Conservation (phyloP, 2,329 filamentous ascomycete species). For the Colletotrichum spinosum region DNA sequence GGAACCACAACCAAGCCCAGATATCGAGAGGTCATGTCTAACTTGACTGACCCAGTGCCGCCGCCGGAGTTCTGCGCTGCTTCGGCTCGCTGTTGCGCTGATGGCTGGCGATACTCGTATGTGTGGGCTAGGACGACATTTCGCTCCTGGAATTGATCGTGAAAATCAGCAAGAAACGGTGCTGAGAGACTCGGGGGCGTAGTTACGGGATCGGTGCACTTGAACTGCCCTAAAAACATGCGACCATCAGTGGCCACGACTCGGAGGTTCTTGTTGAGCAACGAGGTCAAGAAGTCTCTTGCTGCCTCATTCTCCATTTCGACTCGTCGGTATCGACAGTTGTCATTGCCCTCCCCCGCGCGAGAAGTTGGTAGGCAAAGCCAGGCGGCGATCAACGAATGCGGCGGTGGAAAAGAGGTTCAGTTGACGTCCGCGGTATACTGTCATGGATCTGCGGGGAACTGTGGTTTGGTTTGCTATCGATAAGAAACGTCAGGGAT, state of each 20-base stretch:
- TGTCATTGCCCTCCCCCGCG: conserved; percentile 13
- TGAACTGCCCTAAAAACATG: conserved; percentile 90
- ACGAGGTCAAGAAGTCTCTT: conserved; percentile 67
- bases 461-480: neutral
- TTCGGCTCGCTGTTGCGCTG: conserved; percentile 58
- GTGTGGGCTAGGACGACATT: conserved; percentile 90
- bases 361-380: too few species aligned
- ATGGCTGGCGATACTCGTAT: conserved; percentile 88
- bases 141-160: conserved; percentile 71
- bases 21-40: conserved; percentile 86
- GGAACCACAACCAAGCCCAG: conserved; percentile 92
- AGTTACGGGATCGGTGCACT: conserved; percentile 85
- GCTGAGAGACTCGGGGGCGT: neutral
- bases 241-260: conserved; percentile 85
- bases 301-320: conserved; percentile 65
- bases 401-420: too few species aligned
- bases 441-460: too few species aligned
- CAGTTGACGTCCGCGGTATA: too few species aligned
- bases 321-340: conserved; percentile 5
- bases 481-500: conserved; percentile 32
- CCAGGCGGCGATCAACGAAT: too few species aligned
- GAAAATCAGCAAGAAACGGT: conserved; percentile 3
- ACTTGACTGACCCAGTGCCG: conserved; percentile 59
- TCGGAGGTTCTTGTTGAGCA: conserved; percentile 83
- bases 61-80: conserved; percentile 46